Conservation (phyloP, 1,139 yeast species). For the Blastobotrys indianensis region DNA sequence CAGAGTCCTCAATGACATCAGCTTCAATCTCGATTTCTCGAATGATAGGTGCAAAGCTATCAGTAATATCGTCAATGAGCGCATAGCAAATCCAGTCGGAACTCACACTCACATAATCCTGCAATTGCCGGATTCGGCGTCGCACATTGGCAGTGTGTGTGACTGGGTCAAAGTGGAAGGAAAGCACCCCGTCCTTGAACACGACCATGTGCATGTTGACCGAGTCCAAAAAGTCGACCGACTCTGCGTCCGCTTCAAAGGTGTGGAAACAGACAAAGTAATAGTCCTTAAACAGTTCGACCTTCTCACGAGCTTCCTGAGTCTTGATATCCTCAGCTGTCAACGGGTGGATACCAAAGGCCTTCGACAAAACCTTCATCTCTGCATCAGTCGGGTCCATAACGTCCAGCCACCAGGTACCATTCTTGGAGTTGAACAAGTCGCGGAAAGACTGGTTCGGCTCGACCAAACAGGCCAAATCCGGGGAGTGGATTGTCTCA, state of each 20-base stretch:
- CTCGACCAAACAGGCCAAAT: conserved; percentile 64
- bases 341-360: conserved; percentile 91
- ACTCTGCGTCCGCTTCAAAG: conserved; percentile 53
- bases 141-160: conserved; percentile 96
- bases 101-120: conserved; percentile 83
- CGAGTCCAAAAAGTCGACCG: conserved; percentile 61
- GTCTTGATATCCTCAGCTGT: conserved; percentile 93
- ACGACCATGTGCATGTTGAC: conserved; percentile 90
- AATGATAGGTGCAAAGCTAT: conserved; percentile 95
- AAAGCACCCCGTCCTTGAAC: conserved; percentile 81
- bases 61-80: conserved; percentile 91
- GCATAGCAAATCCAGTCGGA: conserved; percentile 98
- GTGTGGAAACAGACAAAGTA: conserved; percentile 91
- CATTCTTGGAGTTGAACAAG: conserved; percentile 56
- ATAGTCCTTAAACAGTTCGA: conserved; percentile 82
- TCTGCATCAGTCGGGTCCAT: conserved; percentile 93
- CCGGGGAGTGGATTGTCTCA: conserved; percentile 86
- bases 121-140: conserved; percentile 78
- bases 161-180: conserved; percentile 91
- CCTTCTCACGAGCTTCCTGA: conserved; percentile 93
- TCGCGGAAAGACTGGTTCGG: conserved; percentile 61
- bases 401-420: conserved; percentile 81
- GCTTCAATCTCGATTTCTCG: conserved; percentile 89
- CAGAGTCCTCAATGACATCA: conserved; percentile 71
- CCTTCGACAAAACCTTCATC: conserved; percentile 84